These are phyloP conservation scores for Clonostachys chloroleuca DNA, from an alignment of 2,329 filamentous ascomycete species.

Conservation along the genomic window DNA sequence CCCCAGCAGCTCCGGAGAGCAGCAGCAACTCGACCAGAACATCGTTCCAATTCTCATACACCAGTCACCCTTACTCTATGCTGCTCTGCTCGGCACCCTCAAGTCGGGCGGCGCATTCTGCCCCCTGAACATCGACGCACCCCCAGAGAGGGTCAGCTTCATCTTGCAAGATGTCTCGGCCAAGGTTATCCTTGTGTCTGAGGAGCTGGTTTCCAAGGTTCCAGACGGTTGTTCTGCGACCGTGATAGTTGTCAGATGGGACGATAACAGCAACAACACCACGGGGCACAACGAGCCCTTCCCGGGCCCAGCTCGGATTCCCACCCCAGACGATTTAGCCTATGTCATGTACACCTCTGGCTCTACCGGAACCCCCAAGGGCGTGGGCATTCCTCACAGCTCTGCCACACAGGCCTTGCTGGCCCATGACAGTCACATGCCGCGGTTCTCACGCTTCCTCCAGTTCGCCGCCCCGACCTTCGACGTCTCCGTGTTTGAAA, in stretches of 20 bases:
- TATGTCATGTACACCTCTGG: slow-evolving; percentile 95
- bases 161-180: slow-evolving; percentile 76
- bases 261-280: slow-evolving; percentile 3
- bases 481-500: slow-evolving; percentile 92
- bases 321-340: slow-evolving; percentile 48
- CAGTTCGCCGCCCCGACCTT: slow-evolving; percentile 93
- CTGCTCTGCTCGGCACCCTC: slow-evolving; percentile 71
- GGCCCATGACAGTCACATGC: slow-evolving; percentile 76
- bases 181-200: slow-evolving; percentile 60
- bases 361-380: slow-evolving; percentile 85
- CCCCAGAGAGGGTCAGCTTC: slow-evolving; percentile 72
- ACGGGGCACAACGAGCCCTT: slow-evolving; percentile 6
- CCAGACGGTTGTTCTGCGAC: slow-evolving; percentile 21
- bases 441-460: slow-evolving; percentile 72
- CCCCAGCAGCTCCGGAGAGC: no score
- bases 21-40: slow-evolving; percentile 19
- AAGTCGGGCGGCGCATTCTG: slow-evolving; percentile 85
- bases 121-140: slow-evolving; percentile 74
- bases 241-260: slow-evolving; percentile 28
- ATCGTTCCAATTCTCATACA: slow-evolving; percentile 74
- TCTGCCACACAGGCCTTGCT: slow-evolving; percentile 79
- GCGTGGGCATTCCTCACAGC: slow-evolving; percentile 75
- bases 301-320: not conserved
- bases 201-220: slow-evolving; percentile 35
- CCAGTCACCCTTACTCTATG: slow-evolving; percentile 74